These are phyloP conservation scores for Neurospora sublineolata DNA, from an alignment of 495 filamentous ascomycete species.

Conservation along the genomic window DNA sequence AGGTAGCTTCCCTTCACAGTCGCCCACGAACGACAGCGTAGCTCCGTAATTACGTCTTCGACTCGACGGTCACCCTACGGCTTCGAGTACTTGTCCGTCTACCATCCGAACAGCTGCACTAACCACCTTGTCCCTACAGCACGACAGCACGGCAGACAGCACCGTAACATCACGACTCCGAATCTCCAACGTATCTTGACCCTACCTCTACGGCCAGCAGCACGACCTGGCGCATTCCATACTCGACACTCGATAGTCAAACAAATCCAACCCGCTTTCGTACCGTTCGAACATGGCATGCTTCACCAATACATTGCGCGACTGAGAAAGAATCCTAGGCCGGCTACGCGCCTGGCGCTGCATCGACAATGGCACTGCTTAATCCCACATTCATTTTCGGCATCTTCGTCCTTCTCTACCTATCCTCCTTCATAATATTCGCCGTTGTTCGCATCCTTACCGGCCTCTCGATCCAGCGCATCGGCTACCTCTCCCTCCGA, in stretches of 20 bases:
- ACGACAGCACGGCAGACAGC: background rate
- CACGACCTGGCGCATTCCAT: background rate
- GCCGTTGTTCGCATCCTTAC: slow-evolving; percentile 85
- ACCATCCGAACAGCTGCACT: background rate
- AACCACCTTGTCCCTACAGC: background rate
- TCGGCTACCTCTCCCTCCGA: slow-evolving; percentile 83
- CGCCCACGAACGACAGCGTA: background rate
- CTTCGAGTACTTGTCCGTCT: background rate
- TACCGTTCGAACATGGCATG: slow-evolving; percentile 1
- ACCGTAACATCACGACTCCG: background rate
- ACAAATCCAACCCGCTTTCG: background rate
- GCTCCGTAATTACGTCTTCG: background rate
- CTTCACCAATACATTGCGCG: background rate
- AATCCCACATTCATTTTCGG: slow-evolving; percentile 74
- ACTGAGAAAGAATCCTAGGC: background rate
- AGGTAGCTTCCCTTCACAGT: background rate
- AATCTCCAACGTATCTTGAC: background rate
- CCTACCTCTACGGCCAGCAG: background rate
- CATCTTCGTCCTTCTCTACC: slow-evolving; percentile 71
- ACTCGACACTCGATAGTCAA: background rate
- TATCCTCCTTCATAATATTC: slow-evolving; percentile 86
- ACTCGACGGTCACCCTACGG: background rate
- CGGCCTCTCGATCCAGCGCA: slow-evolving; percentile 88
- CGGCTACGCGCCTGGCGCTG: background rate
- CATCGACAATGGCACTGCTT: slow-evolving; percentile 34